Evolutionary conservation across 176 grass and related monocot species (phyloP).

Genomic region (Lolium perenne): DNA sequence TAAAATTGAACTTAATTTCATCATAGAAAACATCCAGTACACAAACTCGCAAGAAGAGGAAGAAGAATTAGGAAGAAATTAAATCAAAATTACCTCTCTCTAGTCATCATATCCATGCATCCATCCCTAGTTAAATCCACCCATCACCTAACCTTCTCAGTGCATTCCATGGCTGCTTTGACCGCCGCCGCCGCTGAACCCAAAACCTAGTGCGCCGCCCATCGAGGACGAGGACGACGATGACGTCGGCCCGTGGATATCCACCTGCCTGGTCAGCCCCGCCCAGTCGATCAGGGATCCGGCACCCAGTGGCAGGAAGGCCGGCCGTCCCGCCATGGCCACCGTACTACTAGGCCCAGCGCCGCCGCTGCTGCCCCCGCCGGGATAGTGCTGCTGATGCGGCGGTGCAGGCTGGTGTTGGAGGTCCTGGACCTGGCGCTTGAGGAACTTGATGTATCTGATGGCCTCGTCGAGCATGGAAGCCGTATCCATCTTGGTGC

Average conservation of each 20-base stretch:
- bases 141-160: constrained; percentile 38
- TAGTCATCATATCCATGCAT: constrained; percentile 48
- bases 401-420: constrained; percentile 50
- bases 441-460: constrained; percentile 95
- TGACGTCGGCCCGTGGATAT: constrained; percentile 65
- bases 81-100: constrained; percentile 79
- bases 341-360: constrained; percentile 53
- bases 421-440: constrained; percentile 85
- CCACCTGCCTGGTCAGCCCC: constrained; percentile 46
- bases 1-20: constrained; percentile 51
- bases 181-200: constrained; percentile 48
- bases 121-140: constrained; percentile 48
- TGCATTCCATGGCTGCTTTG: constrained; percentile 74
- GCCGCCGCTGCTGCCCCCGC: neutral
- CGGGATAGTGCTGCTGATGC: constrained; percentile 17
- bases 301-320: constrained; percentile 48
- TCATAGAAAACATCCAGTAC: constrained; percentile 33
- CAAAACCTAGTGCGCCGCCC: constrained; percentile 78
- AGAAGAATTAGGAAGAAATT: constrained; percentile 40
- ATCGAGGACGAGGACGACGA: constrained; percentile 86
- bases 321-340: constrained; percentile 21
- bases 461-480: constrained; percentile 97
- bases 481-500: constrained; percentile 96
- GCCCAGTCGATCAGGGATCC: constrained; percentile 52
- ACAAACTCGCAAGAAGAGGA: constrained; percentile 35